A percentile compares a stretch with the other conserved stretches of the same genome.
phyloP scores from a whole-genome alignment of 441 rosid genomes.

The Dalechampia spathulata region DNA sequence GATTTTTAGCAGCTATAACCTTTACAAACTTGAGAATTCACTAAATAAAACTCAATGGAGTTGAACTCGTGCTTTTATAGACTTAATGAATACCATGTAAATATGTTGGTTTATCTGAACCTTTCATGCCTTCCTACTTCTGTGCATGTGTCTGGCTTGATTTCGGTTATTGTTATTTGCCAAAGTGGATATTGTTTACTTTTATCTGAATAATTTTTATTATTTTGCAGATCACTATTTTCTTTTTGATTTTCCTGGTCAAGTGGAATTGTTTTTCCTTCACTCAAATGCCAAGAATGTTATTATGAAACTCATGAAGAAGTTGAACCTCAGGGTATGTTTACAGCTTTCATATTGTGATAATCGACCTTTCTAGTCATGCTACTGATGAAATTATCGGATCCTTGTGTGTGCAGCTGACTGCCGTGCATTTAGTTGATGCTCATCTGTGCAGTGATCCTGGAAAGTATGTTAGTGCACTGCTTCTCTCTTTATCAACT shows the following conservation, averaged over 20 bases:
- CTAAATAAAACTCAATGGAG: too few relatives aligned
- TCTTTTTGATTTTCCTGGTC: slow-evolving; percentile 96
- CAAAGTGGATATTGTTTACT: not conserved
- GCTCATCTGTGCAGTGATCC: slow-evolving; percentile 83
- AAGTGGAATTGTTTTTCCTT: slow-evolving; percentile 83
- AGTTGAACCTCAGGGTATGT: slow-evolving; percentile 73
- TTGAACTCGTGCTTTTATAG: too few relatives aligned
- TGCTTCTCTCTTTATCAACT: slow-evolving; percentile 75
- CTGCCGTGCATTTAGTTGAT: slow-evolving; percentile 82
- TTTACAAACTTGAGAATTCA: too few relatives aligned
- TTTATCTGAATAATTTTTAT: slow-evolving; percentile 6
- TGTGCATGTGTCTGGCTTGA: not conserved
- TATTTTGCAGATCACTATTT: slow-evolving; percentile 77
- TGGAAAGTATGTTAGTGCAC: slow-evolving; percentile 71
- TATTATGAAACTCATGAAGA: slow-evolving; percentile 65
- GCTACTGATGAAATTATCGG: slow-evolving; percentile 4
- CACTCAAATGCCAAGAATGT: slow-evolving; percentile 73
- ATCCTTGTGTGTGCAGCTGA: slow-evolving; percentile 47
- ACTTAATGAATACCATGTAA: not conserved
- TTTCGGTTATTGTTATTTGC: not conserved
- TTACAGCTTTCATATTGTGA: not conserved
- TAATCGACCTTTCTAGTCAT: slow-evolving; percentile 10
- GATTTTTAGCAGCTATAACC: too few relatives aligned
- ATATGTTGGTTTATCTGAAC: not conserved
- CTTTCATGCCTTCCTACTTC: not conserved